A percentile compares a stretch with the other conserved stretches of the same genome.
Evolutionary conservation across 495 filamentous ascomycete species (phyloP).

Genomic region (Trichoderma erinaceum): DNA sequence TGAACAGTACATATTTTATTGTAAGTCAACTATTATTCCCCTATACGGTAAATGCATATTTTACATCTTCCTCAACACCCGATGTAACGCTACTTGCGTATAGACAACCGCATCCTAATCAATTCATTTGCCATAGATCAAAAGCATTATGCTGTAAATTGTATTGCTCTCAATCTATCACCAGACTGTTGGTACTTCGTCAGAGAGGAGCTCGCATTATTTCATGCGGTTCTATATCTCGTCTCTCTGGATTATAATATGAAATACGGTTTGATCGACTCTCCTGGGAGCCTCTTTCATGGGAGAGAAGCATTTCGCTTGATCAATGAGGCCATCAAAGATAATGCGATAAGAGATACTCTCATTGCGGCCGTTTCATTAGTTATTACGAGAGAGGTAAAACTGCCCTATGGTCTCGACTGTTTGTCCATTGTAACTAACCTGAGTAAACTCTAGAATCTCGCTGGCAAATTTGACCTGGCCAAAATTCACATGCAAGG

Average conservation of each 20-base stretch:
- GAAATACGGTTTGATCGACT: neutral
- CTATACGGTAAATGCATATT: neutral
- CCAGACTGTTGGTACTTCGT: neutral
- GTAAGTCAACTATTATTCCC: neutral
- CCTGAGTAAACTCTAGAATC: neutral
- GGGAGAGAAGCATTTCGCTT: neutral
- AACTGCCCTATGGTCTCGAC: neutral
- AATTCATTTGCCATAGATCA: neutral
- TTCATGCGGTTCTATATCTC: neutral
- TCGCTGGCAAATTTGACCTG: neutral
- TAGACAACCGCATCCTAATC: neutral
- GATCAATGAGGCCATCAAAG: neutral
- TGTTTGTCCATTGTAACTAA: neutral
- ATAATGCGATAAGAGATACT: neutral
- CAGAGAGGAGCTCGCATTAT: neutral
- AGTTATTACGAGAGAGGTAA: neutral
- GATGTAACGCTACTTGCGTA: neutral
- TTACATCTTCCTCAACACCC: neutral
- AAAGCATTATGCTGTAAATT: neutral
- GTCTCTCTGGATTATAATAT: neutral
- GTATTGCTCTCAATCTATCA: neutral
- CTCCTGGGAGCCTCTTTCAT: neutral
- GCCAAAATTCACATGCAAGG: conserved; percentile 2
- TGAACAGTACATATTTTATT: neutral
- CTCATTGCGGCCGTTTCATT: neutral